phyloP scores from a whole-genome alignment of 2,329 filamentous ascomycete species.

The Ambrosiella beaveri region DNA sequence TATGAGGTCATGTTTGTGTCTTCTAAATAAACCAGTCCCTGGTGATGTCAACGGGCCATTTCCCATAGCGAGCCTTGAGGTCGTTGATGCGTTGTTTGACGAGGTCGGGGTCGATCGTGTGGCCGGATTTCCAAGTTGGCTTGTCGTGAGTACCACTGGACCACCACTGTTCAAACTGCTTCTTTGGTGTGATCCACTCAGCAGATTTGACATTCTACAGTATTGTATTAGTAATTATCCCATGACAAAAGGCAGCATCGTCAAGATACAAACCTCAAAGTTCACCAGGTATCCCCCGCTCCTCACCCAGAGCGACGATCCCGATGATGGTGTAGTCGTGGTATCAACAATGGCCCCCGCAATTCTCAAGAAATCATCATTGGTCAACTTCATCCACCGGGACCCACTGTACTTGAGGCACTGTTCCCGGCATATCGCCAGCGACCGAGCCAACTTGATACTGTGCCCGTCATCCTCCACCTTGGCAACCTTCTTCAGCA shows the following conservation, averaged over 20 bases:
- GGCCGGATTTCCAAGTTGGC: background rate
- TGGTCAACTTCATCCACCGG: constrained; percentile 35
- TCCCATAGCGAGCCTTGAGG: background rate
- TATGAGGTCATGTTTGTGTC: background rate
- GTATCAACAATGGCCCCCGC: constrained; percentile 5
- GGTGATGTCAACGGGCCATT: background rate
- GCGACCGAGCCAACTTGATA: constrained; percentile 54
- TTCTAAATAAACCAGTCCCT: background rate
- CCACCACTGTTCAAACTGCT: background rate
- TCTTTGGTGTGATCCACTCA: background rate
- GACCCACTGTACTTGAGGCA: constrained; percentile 28
- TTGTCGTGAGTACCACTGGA: background rate
- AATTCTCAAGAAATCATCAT: constrained; percentile 22
- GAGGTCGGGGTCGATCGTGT: background rate
- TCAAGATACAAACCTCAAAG: constrained; percentile 7
- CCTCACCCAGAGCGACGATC: constrained; percentile 2
- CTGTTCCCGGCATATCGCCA: constrained; percentile 43
- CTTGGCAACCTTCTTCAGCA: constrained; percentile 29
- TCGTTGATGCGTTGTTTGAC: background rate
- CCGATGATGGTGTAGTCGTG: background rate
- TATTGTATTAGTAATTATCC: background rate
- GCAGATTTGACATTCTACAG: background rate
- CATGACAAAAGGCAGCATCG: background rate
- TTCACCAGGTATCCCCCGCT: constrained; percentile 9
- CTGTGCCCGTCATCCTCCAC: constrained; percentile 65